Percentiles rank a stretch among this genome's conserved stretches.
Conservation (phyloP, 257 asterid species). For the Solanum paucissectum region DNA sequence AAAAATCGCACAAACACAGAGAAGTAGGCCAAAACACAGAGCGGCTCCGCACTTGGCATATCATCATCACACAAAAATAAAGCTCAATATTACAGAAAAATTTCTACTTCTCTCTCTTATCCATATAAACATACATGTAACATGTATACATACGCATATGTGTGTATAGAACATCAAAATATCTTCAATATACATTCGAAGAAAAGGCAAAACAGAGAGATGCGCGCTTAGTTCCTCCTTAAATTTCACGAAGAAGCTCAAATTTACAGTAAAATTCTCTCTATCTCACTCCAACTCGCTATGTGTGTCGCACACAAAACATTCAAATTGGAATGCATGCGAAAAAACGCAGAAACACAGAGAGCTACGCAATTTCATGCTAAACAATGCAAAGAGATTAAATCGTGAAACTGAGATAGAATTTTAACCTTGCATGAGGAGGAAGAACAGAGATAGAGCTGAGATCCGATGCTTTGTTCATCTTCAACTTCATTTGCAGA, state of each 20-base stretch:
- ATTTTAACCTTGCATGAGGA: constrained; percentile 71
- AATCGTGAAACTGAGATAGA: not conserved
- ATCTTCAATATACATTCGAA: not conserved
- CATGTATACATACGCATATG: not conserved
- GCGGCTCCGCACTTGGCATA: not conserved
- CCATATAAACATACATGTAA: not conserved
- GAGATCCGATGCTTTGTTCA: constrained; percentile 88
- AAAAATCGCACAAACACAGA: not conserved
- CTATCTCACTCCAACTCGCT: not conserved
- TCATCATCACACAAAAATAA: not conserved
- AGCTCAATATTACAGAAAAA: not conserved
- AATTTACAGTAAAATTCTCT: not conserved
- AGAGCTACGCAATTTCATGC: not conserved
- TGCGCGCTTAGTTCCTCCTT: not conserved
- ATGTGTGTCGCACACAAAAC: not conserved
- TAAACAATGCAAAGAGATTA: not conserved
- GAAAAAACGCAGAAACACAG: not conserved
- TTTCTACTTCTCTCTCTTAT: not conserved
- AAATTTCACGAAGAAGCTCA: not conserved
- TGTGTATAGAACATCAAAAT: not conserved
- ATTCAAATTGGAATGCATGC: not conserved
- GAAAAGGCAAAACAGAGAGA: not conserved
- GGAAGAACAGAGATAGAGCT: constrained; percentile 91
- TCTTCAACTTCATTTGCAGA: constrained; percentile 61
- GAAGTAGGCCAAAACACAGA: not conserved